Percentiles rank a stretch among this genome's conserved stretches.
Conservation (phyloP, 2,329 filamentous ascomycete genomes). For the Epichloe brachyelytri region DNA sequence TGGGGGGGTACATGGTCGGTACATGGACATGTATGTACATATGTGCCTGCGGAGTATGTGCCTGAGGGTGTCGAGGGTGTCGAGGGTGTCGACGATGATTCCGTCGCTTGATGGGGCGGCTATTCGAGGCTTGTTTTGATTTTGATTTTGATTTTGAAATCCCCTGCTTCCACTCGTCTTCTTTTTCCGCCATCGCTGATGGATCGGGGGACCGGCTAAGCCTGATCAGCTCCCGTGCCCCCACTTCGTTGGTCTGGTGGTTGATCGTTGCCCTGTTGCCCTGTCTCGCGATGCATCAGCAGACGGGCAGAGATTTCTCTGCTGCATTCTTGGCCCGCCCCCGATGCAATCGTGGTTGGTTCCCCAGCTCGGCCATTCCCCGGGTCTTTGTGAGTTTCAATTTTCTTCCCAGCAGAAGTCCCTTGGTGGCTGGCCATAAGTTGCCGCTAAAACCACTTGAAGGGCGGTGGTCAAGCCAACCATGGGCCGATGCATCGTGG, state of each 20-base stretch:
- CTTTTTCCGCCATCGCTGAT: slow-evolving; percentile 2
- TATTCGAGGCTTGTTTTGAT: slow-evolving; percentile 21
- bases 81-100: slow-evolving; percentile 3
- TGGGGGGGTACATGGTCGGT: too few species aligned
- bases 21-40: background rate
- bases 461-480: background rate
- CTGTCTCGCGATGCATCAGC: slow-evolving; percentile 9
- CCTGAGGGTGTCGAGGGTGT: background rate
- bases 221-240: slow-evolving; percentile 5
- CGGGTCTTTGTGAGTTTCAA: background rate
- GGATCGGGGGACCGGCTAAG: slow-evolving; percentile 5
- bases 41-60: background rate
- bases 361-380: background rate
- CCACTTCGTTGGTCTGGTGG: slow-evolving; percentile 2
- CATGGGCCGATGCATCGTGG: background rate
- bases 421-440: background rate
- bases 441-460: background rate
- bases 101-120: slow-evolving; percentile 12
- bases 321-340: background rate
- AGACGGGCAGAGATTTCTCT: slow-evolving; percentile 11
- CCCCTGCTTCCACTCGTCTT: slow-evolving; percentile 6
- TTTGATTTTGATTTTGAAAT: too few species aligned
- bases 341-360: background rate
- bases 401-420: background rate
- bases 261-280: slow-evolving; percentile 4